phyloP scores from a whole-genome alignment of 1,284 basidiomycete species.

The Irpex sp. region DNA sequence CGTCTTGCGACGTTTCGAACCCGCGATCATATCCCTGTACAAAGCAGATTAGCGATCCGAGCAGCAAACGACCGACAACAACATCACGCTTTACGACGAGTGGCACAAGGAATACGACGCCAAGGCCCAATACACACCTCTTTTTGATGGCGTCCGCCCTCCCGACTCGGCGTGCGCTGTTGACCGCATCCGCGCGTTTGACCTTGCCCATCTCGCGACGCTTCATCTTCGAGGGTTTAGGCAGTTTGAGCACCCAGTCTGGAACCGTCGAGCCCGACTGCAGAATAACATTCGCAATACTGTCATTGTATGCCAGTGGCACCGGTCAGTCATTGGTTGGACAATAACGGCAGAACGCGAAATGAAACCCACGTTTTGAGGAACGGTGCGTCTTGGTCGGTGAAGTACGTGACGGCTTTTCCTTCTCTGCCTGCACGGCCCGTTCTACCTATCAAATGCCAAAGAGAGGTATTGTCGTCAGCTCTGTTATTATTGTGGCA shows the following conservation, averaged over 20 bases:
- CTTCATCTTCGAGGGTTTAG: conserved; percentile 87
- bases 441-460: conserved; percentile 61
- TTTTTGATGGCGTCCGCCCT: conserved; percentile 72
- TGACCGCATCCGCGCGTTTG: conserved; percentile 75
- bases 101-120: background rate
- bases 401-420: conserved; percentile 94
- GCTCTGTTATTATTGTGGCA: background rate
- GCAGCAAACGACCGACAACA: background rate
- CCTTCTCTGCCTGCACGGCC: conserved; percentile 91
- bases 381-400: conserved; percentile 88
- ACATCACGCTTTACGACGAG: background rate
- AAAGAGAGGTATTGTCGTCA: background rate
- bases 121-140: conserved; percentile 50
- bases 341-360: conserved; percentile 9
- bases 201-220: conserved; percentile 82
- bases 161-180: conserved; percentile 70
- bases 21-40: conserved; percentile 69
- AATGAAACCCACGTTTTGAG: conserved; percentile 73
- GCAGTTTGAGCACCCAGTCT: conserved; percentile 86
- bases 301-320: conserved; percentile 26
- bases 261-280: conserved; percentile 88
- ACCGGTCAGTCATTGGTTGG: background rate
- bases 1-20: conserved; percentile 36
- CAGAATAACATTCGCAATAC: conserved; percentile 92
- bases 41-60: conserved; percentile 5